Percentiles rank a stretch among this genome's conserved stretches.
Evolutionary conservation across 148 eudicot species (phyloP).

Genomic region (Chenopodium formosanum): DNA sequence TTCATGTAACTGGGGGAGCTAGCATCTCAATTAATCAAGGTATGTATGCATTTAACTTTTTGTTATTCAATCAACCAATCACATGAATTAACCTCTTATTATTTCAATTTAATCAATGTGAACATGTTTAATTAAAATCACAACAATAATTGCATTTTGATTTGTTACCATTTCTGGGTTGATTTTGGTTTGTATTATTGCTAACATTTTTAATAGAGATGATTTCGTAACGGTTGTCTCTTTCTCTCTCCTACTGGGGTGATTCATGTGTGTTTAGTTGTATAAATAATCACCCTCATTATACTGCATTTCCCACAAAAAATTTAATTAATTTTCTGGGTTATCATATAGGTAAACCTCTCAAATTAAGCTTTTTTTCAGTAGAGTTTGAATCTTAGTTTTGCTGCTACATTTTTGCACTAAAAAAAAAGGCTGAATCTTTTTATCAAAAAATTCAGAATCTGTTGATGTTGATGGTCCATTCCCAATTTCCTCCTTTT

Average conservation of each 20-base stretch:
- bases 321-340: background rate
- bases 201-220: background rate
- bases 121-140: background rate
- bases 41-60: too few relatives aligned
- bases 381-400: conserved; percentile 18
- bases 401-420: background rate
- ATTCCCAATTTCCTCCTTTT: background rate
- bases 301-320: background rate
- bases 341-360: conserved; percentile 6
- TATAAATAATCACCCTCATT: background rate
- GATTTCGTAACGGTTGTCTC: background rate
- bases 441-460: background rate
- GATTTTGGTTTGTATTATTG: background rate
- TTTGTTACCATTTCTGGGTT: conserved; percentile 3
- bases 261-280: background rate
- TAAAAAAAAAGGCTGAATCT: conserved; percentile 24
- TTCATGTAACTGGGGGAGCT: conserved; percentile 33
- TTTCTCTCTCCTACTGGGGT: background rate
- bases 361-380: background rate
- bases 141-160: background rate
- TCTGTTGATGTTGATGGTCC: conserved; percentile 25
- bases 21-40: background rate
- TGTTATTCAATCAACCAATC: too few relatives aligned
- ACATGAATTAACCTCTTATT: conserved; percentile 2
- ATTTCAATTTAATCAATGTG: too few relatives aligned